Conservation (phyloP, 345 rosid species). For the Lepidium sativum region DNA sequence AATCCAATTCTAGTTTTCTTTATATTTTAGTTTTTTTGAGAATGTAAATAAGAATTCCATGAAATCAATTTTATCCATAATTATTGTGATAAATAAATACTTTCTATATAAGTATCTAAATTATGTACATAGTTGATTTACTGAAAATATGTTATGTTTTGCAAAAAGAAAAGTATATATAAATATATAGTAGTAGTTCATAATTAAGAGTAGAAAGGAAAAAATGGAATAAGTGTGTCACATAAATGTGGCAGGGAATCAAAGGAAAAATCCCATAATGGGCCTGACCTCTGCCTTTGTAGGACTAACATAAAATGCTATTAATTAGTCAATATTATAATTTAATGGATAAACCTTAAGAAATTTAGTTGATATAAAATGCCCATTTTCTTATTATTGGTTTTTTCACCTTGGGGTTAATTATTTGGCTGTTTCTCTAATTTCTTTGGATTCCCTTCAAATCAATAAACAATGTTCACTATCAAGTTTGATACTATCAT, state of each 20-base stretch:
- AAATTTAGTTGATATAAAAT: too few relatives aligned
- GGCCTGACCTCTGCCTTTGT: slow-evolving; percentile 19
- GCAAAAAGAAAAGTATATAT: too few relatives aligned
- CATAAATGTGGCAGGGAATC: slow-evolving; percentile 13
- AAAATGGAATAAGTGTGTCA: slow-evolving; percentile 4
- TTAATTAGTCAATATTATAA: background rate
- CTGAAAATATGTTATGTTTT: background rate
- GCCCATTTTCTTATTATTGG: too few relatives aligned
- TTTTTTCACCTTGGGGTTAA: slow-evolving; percentile 4
- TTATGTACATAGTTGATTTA: too few relatives aligned
- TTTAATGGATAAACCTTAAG: background rate
- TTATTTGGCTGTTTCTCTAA: slow-evolving; percentile 18
- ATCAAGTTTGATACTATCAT: background rate
- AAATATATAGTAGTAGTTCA: too few relatives aligned
- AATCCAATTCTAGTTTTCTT: too few relatives aligned
- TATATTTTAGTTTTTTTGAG: too few relatives aligned
- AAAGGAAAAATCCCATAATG: slow-evolving; percentile 21
- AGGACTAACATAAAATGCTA: slow-evolving; percentile 15
- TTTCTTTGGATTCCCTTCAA: slow-evolving; percentile 26
- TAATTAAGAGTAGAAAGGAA: background rate
- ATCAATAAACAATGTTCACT: background rate
- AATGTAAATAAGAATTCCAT: too few relatives aligned
- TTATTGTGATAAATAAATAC: too few relatives aligned
- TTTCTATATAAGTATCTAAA: too few relatives aligned
- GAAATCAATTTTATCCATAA: too few relatives aligned